These are phyloP conservation scores for Melampsora larici-populina DNA, from an alignment of 1,284 basidiomycete genomes.

Conservation along the genomic window DNA sequence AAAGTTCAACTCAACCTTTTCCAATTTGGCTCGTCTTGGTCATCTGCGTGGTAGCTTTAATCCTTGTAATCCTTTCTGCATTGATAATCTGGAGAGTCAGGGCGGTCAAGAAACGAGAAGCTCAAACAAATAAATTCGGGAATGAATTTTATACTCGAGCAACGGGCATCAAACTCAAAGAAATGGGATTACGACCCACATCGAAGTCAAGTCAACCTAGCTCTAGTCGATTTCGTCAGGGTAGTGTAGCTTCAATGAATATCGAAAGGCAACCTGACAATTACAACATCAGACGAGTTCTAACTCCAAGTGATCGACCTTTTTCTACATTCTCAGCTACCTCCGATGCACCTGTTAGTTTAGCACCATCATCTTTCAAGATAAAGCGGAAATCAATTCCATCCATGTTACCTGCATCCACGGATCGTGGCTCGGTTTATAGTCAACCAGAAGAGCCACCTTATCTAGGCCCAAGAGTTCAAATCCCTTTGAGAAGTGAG, in stretches of 20 bases:
- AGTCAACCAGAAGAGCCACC: too few relatives aligned
- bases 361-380: slow-evolving; percentile 24
- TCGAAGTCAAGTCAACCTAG: too few relatives aligned
- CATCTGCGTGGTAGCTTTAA: background rate
- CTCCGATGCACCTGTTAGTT: background rate
- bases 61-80: background rate
- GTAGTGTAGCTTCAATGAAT: background rate
- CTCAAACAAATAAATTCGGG: slow-evolving; percentile 30
- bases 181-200: background rate
- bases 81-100: slow-evolving; percentile 20
- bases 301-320: background rate
- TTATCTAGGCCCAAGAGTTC: too few relatives aligned
- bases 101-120: slow-evolving; percentile 18
- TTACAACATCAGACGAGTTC: background rate
- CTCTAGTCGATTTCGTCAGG: too few relatives aligned
- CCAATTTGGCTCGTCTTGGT: slow-evolving; percentile 8
- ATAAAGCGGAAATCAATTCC: slow-evolving; percentile 35
- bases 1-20: background rate
- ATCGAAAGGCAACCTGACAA: background rate
- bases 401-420: background rate
- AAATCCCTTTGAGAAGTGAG: too few relatives aligned
- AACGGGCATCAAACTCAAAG: slow-evolving; percentile 19
- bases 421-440: too few relatives aligned
- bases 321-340: too few relatives aligned
- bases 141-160: slow-evolving; percentile 9